Conservation (phyloP, 441 rosid genomes). For the Kokia cookei region DNA sequence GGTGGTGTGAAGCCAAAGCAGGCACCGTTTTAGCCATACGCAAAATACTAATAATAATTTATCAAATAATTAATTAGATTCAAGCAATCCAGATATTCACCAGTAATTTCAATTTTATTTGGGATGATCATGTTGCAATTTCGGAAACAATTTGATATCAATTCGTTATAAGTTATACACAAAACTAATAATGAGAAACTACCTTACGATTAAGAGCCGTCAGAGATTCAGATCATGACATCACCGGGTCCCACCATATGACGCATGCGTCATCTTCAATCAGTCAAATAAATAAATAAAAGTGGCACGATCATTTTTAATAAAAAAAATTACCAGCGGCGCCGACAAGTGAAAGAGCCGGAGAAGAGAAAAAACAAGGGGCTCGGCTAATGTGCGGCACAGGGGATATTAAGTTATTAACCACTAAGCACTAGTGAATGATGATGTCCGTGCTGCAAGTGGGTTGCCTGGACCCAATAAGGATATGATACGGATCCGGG, state of each 20-base stretch:
- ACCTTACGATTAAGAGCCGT: conserved; percentile 5
- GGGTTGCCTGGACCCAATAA: not conserved
- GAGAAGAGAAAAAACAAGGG: not conserved
- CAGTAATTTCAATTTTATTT: too few species aligned
- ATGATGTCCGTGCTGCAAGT: too few species aligned
- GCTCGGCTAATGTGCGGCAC: conserved; percentile 6
- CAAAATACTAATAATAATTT: too few species aligned
- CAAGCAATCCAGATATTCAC: too few species aligned
- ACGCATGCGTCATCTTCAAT: not conserved
- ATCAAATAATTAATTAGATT: too few species aligned
- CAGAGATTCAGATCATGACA: conserved; percentile 31
- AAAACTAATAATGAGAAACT: too few species aligned
- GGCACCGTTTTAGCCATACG: too few species aligned
- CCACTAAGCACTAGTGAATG: too few species aligned
- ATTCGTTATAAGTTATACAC: too few species aligned
- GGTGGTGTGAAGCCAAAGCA: too few species aligned
- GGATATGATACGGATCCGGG: conserved; percentile 7
- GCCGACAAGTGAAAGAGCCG: conserved; percentile 5
- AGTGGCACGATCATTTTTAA: not conserved
- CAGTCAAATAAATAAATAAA: not conserved
- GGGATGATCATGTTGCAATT: too few species aligned
- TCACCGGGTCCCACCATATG: conserved; percentile 6
- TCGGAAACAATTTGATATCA: too few species aligned
- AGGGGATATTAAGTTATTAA: not conserved
- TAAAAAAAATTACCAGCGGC: conserved; percentile 10